Evolutionary conservation across 306 rosid genomes (phyloP).

Genomic region (Prunus armeniaca): DNA sequence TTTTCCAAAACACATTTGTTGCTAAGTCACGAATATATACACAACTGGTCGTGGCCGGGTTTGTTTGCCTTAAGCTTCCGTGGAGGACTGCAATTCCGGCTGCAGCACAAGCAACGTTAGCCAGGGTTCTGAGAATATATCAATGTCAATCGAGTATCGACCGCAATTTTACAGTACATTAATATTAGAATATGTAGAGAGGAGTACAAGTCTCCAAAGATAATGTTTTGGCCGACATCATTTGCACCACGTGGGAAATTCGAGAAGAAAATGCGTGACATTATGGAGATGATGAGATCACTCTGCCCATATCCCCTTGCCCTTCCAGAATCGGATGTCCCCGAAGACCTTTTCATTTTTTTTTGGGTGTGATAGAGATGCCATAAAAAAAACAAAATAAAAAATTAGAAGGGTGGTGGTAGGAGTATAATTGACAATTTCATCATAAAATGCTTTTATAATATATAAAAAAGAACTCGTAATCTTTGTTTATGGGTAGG

Average conservation of each 20-base stretch:
- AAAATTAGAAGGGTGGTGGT: no score
- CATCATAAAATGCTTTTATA: not conserved
- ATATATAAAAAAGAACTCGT: not conserved
- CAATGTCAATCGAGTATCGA: no score
- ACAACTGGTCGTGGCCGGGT: no score
- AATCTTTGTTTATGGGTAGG: not conserved
- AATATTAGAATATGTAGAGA: no score
- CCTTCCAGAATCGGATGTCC: slow-evolving; percentile 5
- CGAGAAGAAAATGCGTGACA: not conserved
- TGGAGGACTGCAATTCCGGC: no score
- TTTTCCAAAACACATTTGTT: no score
- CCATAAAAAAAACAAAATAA: not conserved
- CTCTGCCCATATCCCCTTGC: not conserved
- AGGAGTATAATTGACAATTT: not conserved
- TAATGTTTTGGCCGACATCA: slow-evolving; percentile 42
- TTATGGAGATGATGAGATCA: not conserved
- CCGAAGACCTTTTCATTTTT: not conserved
- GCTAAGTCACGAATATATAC: no score
- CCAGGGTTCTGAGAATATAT: no score
- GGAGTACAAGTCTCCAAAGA: not conserved
- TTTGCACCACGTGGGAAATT: slow-evolving; percentile 40
- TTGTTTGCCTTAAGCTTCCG: no score
- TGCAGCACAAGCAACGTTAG: no score
- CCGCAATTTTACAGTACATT: no score
- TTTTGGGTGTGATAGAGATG: not conserved